Evolutionary conservation across 228 moss, liverwort and hornwort genomes (phyloP).

Genomic region (Sphagnum fallax): DNA sequence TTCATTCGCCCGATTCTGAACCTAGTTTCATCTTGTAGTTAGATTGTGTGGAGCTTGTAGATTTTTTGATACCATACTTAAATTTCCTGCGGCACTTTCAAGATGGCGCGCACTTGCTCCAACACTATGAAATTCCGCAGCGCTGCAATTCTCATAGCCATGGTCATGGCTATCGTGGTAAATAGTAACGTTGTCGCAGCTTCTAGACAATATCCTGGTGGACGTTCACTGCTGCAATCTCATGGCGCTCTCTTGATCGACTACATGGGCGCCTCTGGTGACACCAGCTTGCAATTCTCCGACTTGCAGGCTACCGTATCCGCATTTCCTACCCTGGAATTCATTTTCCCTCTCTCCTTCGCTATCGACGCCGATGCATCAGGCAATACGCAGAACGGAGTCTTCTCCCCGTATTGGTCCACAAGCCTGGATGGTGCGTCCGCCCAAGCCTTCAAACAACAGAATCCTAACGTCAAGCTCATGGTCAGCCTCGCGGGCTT

Average conservation of each 20-base stretch:
- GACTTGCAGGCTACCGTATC: slow-evolving; percentile 8
- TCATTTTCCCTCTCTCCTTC: slow-evolving; percentile 30
- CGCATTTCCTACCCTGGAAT: neutral
- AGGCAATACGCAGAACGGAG: slow-evolving; percentile 10
- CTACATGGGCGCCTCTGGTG: slow-evolving; percentile 17
- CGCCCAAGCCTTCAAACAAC: neutral
- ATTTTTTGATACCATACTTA: no score
- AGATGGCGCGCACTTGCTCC: no score
- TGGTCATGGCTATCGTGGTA: neutral
- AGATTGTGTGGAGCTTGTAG: no score
- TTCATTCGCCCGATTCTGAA: no score
- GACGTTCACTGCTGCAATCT: slow-evolving; percentile 9
- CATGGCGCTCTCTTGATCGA: slow-evolving; percentile 18
- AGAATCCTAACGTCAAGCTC: neutral
- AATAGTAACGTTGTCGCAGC: neutral
- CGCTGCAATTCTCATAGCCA: neutral
- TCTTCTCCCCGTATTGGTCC: slow-evolving; percentile 16
- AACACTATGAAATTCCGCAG: no score
- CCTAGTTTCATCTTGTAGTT: no score
- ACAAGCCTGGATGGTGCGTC: neutral
- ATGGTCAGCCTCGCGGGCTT: slow-evolving; percentile 2
- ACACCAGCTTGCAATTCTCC: slow-evolving; percentile 5
- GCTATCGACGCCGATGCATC: slow-evolving; percentile 16
- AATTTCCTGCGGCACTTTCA: no score
- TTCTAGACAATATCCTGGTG: neutral